phyloP scores from a whole-genome alignment of 2,329 filamentous ascomycete genomes.

The Clathrospora elynae region DNA sequence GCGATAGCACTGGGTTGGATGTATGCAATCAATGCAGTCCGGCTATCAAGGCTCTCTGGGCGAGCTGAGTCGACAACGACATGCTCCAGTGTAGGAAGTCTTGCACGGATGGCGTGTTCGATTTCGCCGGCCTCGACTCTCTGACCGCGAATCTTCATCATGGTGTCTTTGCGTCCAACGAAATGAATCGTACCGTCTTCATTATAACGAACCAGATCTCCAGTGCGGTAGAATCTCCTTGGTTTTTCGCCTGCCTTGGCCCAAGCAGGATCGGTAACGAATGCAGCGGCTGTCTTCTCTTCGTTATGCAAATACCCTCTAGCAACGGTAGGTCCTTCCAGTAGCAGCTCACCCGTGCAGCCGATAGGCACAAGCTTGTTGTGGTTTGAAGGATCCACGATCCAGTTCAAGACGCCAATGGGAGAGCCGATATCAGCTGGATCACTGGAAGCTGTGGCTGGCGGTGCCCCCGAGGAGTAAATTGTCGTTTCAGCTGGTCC shows the following conservation, averaged over 20 bases:
- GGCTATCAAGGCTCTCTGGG: not conserved
- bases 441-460: not conserved
- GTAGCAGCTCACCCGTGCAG: not conserved
- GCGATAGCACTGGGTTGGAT: not conserved
- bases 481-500: not conserved
- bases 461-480: not conserved
- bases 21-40: not conserved
- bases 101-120: not conserved
- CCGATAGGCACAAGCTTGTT: slow-evolving; percentile 1
- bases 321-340: not conserved
- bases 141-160: slow-evolving; percentile 2
- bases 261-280: not conserved
- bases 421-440: not conserved
- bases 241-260: not conserved
- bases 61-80: slow-evolving; percentile 2
- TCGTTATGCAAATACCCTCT: not conserved
- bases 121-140: slow-evolving; percentile 1
- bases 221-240: slow-evolving; percentile 1
- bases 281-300: not conserved
- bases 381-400: not conserved
- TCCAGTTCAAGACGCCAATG: not conserved
- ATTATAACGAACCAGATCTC: slow-evolving; percentile 1
- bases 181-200: not conserved
- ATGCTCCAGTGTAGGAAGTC: not conserved
- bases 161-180: slow-evolving; percentile 2